Conservation (phyloP, 2,329 filamentous ascomycete species). For the Botryotinia globosa region DNA sequence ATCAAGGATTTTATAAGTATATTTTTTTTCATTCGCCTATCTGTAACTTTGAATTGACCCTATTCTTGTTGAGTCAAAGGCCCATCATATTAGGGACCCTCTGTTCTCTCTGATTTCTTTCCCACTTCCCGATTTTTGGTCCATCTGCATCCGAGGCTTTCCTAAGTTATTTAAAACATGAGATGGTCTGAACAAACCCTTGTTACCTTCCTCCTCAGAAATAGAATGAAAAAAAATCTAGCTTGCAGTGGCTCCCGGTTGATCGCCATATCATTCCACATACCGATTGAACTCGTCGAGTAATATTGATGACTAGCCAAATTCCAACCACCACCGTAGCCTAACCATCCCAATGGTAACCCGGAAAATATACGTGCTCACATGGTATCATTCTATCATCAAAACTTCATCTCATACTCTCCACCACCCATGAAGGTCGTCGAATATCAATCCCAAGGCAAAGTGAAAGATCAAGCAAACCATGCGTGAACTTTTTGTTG, state of each 20-base stretch:
- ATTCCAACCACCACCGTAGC: slow-evolving; percentile 8
- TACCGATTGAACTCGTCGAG: background rate
- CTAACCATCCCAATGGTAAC: slow-evolving; percentile 20
- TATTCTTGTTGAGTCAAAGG: background rate
- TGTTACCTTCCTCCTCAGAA: background rate
- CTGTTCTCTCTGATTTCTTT: background rate
- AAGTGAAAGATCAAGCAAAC: slow-evolving; percentile 51
- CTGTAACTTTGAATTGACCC: background rate
- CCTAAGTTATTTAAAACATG: background rate
- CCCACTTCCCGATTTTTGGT: background rate
- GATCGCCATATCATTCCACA: slow-evolving; percentile 22
- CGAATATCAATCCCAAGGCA: slow-evolving; percentile 41
- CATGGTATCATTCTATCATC: slow-evolving; percentile 23
- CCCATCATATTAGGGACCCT: background rate
- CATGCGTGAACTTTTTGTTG: slow-evolving; percentile 77
- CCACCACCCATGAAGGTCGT: slow-evolving; percentile 10
- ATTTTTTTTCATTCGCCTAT: background rate
- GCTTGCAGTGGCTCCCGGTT: background rate
- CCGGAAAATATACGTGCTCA: slow-evolving; percentile 22
- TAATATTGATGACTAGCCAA: slow-evolving; percentile 22
- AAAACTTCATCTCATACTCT: slow-evolving; percentile 17
- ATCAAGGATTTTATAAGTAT: background rate
- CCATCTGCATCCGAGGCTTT: background rate
- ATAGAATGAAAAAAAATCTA: background rate
- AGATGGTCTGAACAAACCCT: background rate